These are phyloP conservation scores for Debaryomycetaceae sp. DNA, from an alignment of 1,139 yeast species.

Conservation along the genomic window DNA sequence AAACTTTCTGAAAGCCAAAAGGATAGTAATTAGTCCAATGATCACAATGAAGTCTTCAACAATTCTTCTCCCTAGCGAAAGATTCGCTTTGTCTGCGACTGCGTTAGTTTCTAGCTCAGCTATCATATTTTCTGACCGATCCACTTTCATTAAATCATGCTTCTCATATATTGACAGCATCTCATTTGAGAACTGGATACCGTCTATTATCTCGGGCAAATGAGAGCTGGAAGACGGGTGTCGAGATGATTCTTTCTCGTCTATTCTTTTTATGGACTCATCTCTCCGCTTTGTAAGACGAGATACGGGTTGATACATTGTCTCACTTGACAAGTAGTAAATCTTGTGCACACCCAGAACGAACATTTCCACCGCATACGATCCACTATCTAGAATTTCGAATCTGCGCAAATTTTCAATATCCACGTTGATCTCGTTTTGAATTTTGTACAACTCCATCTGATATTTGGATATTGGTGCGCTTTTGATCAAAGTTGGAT, in stretches of 20 bases:
- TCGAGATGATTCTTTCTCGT: constrained; percentile 7
- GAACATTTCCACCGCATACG: constrained; percentile 26
- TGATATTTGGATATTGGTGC: constrained; percentile 71
- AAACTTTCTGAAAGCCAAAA: constrained; percentile 35
- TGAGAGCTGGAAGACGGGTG: background rate
- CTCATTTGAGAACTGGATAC: constrained; percentile 29
- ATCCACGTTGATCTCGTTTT: constrained; percentile 9
- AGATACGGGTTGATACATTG: constrained; percentile 37
- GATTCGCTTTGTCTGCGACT: constrained; percentile 5
- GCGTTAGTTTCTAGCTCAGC: constrained; percentile 5
- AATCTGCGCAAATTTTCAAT: constrained; percentile 14
- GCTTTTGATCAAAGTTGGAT: constrained; percentile 75
- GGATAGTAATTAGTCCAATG: constrained; percentile 24
- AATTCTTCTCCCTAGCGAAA: constrained; percentile 26
- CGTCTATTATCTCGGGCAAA: constrained; percentile 33
- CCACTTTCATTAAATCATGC: constrained; percentile 13
- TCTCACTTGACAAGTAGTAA: constrained; percentile 29
- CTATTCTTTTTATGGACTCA: constrained; percentile 23
- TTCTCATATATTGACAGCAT: constrained; percentile 2
- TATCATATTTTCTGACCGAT: constrained; percentile 6
- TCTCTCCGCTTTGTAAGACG: constrained; percentile 18
- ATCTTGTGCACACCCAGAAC: constrained; percentile 52
- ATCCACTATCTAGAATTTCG: constrained; percentile 14
- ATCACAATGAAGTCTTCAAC: constrained; percentile 51
- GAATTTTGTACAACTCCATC: constrained; percentile 27